Evolutionary conservation across 2,329 filamentous ascomycete species (phyloP), one percentile per base, ranked within the genome.

Genomic region (Colletotrichum sp.): DNA sequence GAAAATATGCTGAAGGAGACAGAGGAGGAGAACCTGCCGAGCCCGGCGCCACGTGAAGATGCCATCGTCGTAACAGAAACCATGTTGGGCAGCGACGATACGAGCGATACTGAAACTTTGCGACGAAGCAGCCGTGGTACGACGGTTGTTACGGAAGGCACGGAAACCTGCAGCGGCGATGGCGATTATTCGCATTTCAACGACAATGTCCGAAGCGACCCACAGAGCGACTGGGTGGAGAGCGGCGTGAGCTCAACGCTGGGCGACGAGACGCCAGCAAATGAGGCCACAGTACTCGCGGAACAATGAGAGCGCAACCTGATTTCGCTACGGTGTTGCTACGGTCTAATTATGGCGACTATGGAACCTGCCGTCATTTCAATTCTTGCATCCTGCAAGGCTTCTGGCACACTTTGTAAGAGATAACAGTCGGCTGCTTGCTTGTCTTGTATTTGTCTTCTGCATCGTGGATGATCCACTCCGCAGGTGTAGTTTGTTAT

Each of bases 1-100:
- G 93, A 94, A 81, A 93, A 94, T 78, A 85, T 85, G 7, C 86
- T 94, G 52, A 88, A 88, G n/a, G 93, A 94, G 81, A 90, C 89
- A 64, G 90, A 92, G 57, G 93, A 94, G 76, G 92, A 93, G 78
- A 82, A 44, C 55, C 76, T 69, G 57, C 64, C 59, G 30, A 76
- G 18, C 39, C 76, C 62, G 30, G n/a, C 68, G 21, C 57, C 72
- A 10, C 63, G 71, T 15, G 62, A 57, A 34, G 62, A 67, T 18
- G 52, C 52, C 6, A 28, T 73, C 16, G 39, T 39, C 9, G 75
- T 68, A 18, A 77, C 79, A 1, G 80, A 77, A 8, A 75, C 60
- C 21, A 76, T 77, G 8, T 71, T 70, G 8, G 79, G 76, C 4
- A 79, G 79, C 9, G 86, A 85, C 28, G 84, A 84, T 24, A 84